Conservation (phyloP, 2,329 filamentous ascomycete genomes). For the Colletotrichum horii region DNA sequence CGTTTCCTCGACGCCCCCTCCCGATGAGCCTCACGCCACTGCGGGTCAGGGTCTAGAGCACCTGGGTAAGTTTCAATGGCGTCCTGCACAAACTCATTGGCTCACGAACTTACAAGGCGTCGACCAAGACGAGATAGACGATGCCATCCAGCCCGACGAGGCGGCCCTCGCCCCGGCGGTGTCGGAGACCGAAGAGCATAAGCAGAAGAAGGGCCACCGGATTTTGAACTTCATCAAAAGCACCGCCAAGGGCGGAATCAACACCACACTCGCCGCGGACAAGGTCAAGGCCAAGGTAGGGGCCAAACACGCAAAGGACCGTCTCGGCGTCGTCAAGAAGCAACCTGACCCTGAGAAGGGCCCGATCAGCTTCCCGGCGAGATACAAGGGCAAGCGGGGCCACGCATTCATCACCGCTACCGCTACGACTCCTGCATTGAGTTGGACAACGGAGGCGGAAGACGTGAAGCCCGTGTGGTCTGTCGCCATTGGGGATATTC, state of each 20-base stretch:
- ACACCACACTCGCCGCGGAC: constrained; percentile 74
- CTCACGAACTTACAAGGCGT: constrained; percentile 45
- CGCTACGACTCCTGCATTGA: constrained; percentile 71
- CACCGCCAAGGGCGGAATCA: constrained; percentile 73
- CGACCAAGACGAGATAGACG: constrained; percentile 67
- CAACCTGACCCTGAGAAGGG: constrained; percentile 56
- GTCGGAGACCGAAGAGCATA: constrained; percentile 51
- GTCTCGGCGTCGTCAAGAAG: constrained; percentile 70
- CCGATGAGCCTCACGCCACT: constrained; percentile 47
- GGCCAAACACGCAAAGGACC: constrained; percentile 67
- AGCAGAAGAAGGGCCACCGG: constrained; percentile 45
- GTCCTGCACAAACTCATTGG: background rate
- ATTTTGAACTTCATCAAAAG: constrained; percentile 72
- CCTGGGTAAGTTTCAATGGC: constrained; percentile 31
- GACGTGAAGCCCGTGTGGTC: constrained; percentile 69
- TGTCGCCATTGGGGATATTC: constrained; percentile 72
- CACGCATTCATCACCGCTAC: constrained; percentile 73
- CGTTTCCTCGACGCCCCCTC: constrained; percentile 36
- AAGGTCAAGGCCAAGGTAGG: constrained; percentile 71
- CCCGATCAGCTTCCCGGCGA: constrained; percentile 77
- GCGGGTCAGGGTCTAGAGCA: constrained; percentile 41
- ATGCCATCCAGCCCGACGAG: constrained; percentile 57
- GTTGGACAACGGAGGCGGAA: constrained; percentile 62
- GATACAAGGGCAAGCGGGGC: constrained; percentile 74
- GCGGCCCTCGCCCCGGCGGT: constrained; percentile 46